Percentiles rank a stretch among this genome's conserved stretches.
These are phyloP conservation scores for Zymoseptoria ardabiliae DNA, from an alignment of 2,329 filamentous ascomycete genomes.

Conservation along the genomic window DNA sequence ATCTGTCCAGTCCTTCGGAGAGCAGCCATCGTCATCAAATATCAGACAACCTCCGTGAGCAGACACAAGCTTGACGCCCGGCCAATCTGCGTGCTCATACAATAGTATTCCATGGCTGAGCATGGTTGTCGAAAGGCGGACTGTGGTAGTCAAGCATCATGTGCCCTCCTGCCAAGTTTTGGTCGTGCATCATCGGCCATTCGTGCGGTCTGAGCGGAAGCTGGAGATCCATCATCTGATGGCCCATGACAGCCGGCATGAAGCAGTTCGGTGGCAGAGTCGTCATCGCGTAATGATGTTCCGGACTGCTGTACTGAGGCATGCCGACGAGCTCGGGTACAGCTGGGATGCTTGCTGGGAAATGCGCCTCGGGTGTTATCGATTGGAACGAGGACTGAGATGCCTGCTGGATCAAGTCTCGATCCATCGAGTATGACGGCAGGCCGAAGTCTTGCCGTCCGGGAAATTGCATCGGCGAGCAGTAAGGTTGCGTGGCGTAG, in stretches of 20 bases:
- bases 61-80: background rate
- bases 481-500: background rate
- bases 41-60: background rate
- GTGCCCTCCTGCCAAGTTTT: constrained; percentile 7
- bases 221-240: constrained; percentile 7
- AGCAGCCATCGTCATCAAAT: background rate
- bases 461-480: constrained; percentile 3
- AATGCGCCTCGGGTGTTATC: constrained; percentile 7
- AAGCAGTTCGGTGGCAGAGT: constrained; percentile 12
- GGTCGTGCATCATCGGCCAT: background rate
- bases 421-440: constrained; percentile 7
- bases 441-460: constrained; percentile 11
- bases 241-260: constrained; percentile 9
- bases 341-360: constrained; percentile 4
- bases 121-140: constrained; percentile 1
- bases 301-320: background rate
- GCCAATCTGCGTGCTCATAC: background rate
- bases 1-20: background rate
- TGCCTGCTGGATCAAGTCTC: constrained; percentile 12
- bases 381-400: constrained; percentile 19
- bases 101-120: background rate
- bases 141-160: constrained; percentile 8
- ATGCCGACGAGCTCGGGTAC: background rate
- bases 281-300: background rate
- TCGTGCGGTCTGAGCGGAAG: constrained; percentile 7